Conservation (phyloP, 768 basidiomycete genomes). For the Leccinum longicurvipes region DNA sequence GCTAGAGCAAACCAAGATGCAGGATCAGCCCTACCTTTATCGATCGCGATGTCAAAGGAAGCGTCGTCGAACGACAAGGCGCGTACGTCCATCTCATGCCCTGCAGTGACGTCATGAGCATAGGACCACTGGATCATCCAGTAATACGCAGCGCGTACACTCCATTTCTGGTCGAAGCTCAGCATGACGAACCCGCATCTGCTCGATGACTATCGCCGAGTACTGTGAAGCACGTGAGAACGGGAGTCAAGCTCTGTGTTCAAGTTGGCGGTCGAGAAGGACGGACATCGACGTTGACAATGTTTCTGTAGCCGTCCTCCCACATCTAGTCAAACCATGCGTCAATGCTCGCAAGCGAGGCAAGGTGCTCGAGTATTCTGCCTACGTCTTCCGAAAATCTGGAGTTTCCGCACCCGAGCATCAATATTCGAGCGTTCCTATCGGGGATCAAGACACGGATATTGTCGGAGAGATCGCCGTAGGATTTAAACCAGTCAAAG, state of each 20-base stretch:
- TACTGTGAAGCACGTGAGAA: slow-evolving; percentile 46
- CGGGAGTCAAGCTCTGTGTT: neutral
- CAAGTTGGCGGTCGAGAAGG: slow-evolving; percentile 17
- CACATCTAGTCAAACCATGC: slow-evolving; percentile 63
- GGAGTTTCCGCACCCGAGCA: slow-evolving; percentile 86
- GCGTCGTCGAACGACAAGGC: slow-evolving; percentile 52
- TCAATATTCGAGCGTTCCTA: slow-evolving; percentile 59
- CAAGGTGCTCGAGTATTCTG: neutral
- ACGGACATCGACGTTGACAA: slow-evolving; percentile 72
- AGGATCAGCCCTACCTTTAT: slow-evolving; percentile 54
- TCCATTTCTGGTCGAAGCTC: slow-evolving; percentile 60
- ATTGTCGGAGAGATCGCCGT: slow-evolving; percentile 62
- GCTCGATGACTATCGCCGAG: slow-evolving; percentile 68
- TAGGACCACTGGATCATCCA: neutral
- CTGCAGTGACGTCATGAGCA: slow-evolving; percentile 33
- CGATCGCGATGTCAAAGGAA: slow-evolving; percentile 77
- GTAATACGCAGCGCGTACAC: slow-evolving; percentile 41
- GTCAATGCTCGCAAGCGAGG: slow-evolving; percentile 1
- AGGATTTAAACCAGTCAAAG: slow-evolving; percentile 90
- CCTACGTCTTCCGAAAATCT: slow-evolving; percentile 71
- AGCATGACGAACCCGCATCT: slow-evolving; percentile 60
- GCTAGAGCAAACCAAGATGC: neutral
- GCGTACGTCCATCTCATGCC: slow-evolving; percentile 85
- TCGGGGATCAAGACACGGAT: slow-evolving; percentile 62
- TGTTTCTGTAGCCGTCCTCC: slow-evolving; percentile 79